These are phyloP conservation scores for Lactarius indigo DNA, from an alignment of 768 basidiomycete species.

Conservation along the genomic window DNA sequence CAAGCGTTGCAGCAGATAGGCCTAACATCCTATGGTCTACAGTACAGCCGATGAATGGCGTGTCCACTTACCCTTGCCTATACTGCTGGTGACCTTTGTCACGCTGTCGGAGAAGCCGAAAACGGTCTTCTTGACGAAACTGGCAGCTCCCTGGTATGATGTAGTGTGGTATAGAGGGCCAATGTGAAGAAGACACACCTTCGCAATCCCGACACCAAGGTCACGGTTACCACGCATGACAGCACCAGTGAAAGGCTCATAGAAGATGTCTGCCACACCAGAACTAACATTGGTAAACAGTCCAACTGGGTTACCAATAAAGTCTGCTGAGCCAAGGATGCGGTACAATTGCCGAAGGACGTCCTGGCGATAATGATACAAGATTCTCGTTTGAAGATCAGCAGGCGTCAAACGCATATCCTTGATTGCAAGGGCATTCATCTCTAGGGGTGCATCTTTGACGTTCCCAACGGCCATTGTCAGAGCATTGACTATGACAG, in stretches of 20 bases:
- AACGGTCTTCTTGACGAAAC: slow-evolving; percentile 98
- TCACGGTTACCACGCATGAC: slow-evolving; percentile 96
- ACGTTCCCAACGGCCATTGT: slow-evolving; percentile 97
- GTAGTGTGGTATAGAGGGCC: not conserved
- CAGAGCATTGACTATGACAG: slow-evolving; percentile 88
- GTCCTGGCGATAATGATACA: slow-evolving; percentile 92
- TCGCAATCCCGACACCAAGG: slow-evolving; percentile 89
- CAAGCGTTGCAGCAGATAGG: slow-evolving; percentile 93
- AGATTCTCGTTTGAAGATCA: slow-evolving; percentile 78
- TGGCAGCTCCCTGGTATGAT: slow-evolving; percentile 77
- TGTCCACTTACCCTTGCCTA: slow-evolving; percentile 77
- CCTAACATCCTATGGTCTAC: slow-evolving; percentile 44
- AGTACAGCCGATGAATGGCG: not conserved
- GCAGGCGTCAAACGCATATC: slow-evolving; percentile 88
- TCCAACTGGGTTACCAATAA: slow-evolving; percentile 94
- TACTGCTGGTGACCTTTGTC: slow-evolving; percentile 97
- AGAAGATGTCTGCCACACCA: slow-evolving; percentile 97
- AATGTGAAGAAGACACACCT: slow-evolving; percentile 45
- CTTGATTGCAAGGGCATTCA: slow-evolving; percentile 92
- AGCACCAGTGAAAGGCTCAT: slow-evolving; percentile 95
- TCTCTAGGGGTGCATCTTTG: slow-evolving; percentile 90
- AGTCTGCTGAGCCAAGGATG: slow-evolving; percentile 96
- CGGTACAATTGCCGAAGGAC: slow-evolving; percentile 92
- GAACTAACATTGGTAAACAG: slow-evolving; percentile 98
- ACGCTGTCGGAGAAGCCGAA: slow-evolving; percentile 95